A percentile compares a stretch with the other conserved stretches of the same genome.
These are phyloP conservation scores for Coemansia sp. DNA, from an alignment of 192 early-diverging fungal species.

Conservation along the genomic window DNA sequence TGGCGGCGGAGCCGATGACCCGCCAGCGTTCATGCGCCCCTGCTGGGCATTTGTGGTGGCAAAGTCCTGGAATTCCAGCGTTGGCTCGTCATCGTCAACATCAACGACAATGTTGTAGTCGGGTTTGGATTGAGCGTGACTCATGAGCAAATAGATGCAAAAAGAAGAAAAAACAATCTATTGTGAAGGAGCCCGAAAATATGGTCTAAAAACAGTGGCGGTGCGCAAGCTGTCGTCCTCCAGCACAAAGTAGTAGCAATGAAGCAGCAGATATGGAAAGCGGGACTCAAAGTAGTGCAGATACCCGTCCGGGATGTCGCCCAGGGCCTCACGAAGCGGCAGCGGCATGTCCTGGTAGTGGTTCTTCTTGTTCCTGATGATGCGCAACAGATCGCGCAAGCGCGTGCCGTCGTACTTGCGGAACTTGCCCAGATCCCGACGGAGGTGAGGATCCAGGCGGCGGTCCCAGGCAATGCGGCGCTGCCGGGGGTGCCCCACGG, in stretches of 20 bases:
- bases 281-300: slow-evolving; percentile 84
- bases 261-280: slow-evolving; percentile 86
- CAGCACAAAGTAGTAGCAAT: slow-evolving; percentile 82
- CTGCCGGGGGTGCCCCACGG: slow-evolving; percentile 13
- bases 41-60: slow-evolving; percentile 35
- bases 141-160: slow-evolving; percentile 19
- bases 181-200: slow-evolving; percentile 55
- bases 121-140: slow-evolving; percentile 22
- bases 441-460: slow-evolving; percentile 59
- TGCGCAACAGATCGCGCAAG: slow-evolving; percentile 84
- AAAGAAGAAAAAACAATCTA: slow-evolving; percentile 9
- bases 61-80: slow-evolving; percentile 55
- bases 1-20: slow-evolving; percentile 25
- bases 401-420: slow-evolving; percentile 86
- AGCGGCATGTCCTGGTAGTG: slow-evolving; percentile 91
- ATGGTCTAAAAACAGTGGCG: slow-evolving; percentile 67
- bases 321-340: slow-evolving; percentile 72
- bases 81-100: slow-evolving; percentile 54
- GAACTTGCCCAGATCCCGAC: slow-evolving; percentile 80
- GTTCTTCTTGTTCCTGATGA: slow-evolving; percentile 96
- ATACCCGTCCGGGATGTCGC: slow-evolving; percentile 84
- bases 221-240: slow-evolving; percentile 60
- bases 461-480: slow-evolving; percentile 43
- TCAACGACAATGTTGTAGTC: slow-evolving; percentile 57
- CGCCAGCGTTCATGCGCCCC: slow-evolving; percentile 26